phyloP scores from a whole-genome alignment of 2,329 filamentous ascomycete species.

The Alternaria sp. region DNA sequence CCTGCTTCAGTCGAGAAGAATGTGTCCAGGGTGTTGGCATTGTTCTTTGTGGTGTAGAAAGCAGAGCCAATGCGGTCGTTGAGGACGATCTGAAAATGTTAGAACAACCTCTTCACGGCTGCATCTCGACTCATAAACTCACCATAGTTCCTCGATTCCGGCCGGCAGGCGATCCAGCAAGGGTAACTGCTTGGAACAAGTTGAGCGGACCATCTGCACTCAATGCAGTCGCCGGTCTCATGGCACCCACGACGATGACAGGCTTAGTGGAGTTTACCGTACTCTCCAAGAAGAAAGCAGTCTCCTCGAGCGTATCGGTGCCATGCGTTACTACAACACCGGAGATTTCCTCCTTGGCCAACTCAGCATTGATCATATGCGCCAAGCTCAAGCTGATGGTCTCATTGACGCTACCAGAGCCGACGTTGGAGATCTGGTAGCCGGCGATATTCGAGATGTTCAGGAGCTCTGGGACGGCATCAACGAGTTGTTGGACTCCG shows the following conservation, averaged over 20 bases:
- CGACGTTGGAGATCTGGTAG: conserved; percentile 53
- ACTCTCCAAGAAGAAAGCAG: conserved; percentile 68
- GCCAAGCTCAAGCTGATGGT: conserved; percentile 59
- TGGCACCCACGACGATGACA: conserved; percentile 67
- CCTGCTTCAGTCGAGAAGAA: conserved; percentile 65
- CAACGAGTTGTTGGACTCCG: conserved; percentile 61
- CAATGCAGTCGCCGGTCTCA: conserved; percentile 69
- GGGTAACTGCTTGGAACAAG: conserved; percentile 66
- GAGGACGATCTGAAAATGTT: conserved; percentile 55
- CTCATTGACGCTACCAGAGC: conserved; percentile 54
- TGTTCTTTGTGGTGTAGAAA: conserved; percentile 68
- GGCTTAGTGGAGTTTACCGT: conserved; percentile 67
- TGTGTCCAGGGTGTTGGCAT: conserved; percentile 69
- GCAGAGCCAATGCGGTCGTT: conserved; percentile 68
- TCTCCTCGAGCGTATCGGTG: conserved; percentile 71
- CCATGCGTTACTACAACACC: conserved; percentile 70
- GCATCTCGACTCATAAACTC: neutral
- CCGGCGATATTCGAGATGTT: conserved; percentile 64
- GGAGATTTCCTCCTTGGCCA: conserved; percentile 54
- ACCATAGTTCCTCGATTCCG: conserved; percentile 63
- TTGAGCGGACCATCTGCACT: conserved; percentile 71
- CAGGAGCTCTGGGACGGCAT: conserved; percentile 63
- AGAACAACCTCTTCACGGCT: neutral
- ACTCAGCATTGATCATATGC: conserved; percentile 58
- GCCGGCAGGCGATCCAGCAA: conserved; percentile 60